Evolutionary conservation across 345 rosid species (phyloP), one percentile per base, ranked within the genome.

Genomic region (Gossypium mustelinum): DNA sequence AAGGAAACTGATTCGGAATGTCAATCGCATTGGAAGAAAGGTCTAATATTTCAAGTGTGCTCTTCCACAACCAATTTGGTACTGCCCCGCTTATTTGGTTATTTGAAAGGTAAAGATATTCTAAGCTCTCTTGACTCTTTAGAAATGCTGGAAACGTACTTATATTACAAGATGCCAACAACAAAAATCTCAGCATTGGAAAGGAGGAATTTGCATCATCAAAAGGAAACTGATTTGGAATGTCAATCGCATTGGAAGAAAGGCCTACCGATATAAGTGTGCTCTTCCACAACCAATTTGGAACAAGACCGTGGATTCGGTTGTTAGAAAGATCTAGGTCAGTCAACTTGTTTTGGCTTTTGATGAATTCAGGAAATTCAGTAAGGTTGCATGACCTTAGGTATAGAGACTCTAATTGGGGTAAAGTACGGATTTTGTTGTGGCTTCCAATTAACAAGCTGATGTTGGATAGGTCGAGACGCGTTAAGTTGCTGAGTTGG

Each of bases 331-430:
- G 39, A 34, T 0, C 0, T 34, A 34, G 39, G 39, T 0, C 0
- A 34, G 39, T 34, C 39, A 34, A 34, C 39, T 34, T 34, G 39
- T 34, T 34, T 34, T 34, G 39, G 39, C 39, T 34, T 34, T 34
- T 34, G 39, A 34, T 34, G 39, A 34, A 34, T 34, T 34, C 7
- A 0, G 51, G 69, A 64, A 64, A n/a, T 43, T 41, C 7, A n/a
- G 27, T 64, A 41, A 64, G 25, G 22, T 39, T 63, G 24, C 68
- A 63, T 16, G 68, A 63, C 0, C 2, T 8, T 41, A 63, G 7
- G 0, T 0, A 0, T 18, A 64, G 9, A 0, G 0, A 0, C 2
- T 17, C 69, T 39, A 64, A 64, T 17, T 43, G 69, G 51, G 51
- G 69, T n/a, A n/a, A 64, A 43, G 14, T 3, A 64, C n/a, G 14